Evolutionary conservation across 2,329 filamentous ascomycete species (phyloP), one percentile per base, ranked within the genome.

Genomic region (Cladorrhinum sp.): DNA sequence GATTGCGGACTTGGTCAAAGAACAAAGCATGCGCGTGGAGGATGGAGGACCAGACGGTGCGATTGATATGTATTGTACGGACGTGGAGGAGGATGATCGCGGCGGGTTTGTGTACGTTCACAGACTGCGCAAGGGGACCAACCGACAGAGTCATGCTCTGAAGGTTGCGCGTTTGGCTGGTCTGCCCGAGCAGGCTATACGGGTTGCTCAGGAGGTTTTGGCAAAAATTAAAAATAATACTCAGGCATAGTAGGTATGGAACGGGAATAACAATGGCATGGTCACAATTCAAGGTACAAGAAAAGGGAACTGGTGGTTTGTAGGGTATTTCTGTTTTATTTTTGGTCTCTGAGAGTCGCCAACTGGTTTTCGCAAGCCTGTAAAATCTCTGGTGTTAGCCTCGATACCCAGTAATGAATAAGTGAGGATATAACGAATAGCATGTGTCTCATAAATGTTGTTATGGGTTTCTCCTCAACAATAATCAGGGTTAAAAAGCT

Each of bases 101-200:
- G 84, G 85, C 0, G 86, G 86, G 0, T 99, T 97, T 73, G 86
- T 89, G 48, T 99, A 96, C 77, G 82, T 96, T 58, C 93, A 99
- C 77, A 89, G 83, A 66, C 75, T 99, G 74, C 84, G 85, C 58
- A 86, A 82, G 72, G 95, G 95, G 0, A 85, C 96, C 60, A 99
- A 98, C 74, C 84, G 87, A 55, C 81, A 89, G 66, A 96, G 91
- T 63, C 95, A 99, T 76, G 95, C 96, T 18, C 78, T 99, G 62
- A 98, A 97, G 71, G 95, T 99, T n/a, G 95, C 95, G 1, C 83
- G 83, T 64, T 77, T 98, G 66, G 96, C 95, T 5, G 93, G 92
- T 1, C 69, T 97, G 67, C 93, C 93, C 0, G 85, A 87, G 62
- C 78, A 81, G 50, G 91, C 89, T 2, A 85, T 97, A 58, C 76